Base-by-base conservation (phyloP, 306 rosid genomes). In the Oemleria cerasiformis region DNA sequence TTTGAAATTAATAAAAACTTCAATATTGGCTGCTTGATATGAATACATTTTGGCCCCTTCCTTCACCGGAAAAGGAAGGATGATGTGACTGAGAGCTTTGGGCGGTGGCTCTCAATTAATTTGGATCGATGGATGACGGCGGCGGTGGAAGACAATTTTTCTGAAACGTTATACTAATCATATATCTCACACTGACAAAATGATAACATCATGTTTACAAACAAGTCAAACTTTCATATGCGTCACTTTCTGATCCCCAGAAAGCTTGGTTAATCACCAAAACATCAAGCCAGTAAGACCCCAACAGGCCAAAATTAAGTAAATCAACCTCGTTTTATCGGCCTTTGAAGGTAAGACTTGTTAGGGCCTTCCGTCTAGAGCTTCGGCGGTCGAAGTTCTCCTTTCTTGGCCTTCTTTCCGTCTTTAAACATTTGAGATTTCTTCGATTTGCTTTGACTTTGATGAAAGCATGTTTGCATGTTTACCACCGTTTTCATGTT, bases 291-390 rank as follows among this genome's bases (percentile, higher is more conserved):
- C 65, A 51, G 19, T 53, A 40, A 67, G 62, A 73, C 40, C 41
- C 70, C 8, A 34, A 70, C 44, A 11, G 72, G 67, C 45, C 25
- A 42, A 59, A 67, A 38, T 75, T 67, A 47, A 16, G 54, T 55
- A 67, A 56, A 23, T 84, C 87, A 94, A 70, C 97, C 97, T 72
- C 88, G 88, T 79, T 94, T 94, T 48, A 94, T 96, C 0, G 99
- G 99, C 88, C 99, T 87, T 74, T 91, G 99, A 68, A 91, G 96
- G 15, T 94, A 91, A 19, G 99, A 91, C 82, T 94, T 94, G 81
- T 91, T 94, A 39, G 97, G 96, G 73, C 91, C 99, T 87, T 94
- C 99, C 1, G 97, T 94, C 88, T 94, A 91, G 12, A 94, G 97
- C 85, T 94, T 94, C 0, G 99, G 97, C 39, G 97, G 99, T 12